phyloP scores from a whole-genome alignment of 164 flowering plant genomes.

The Tetrastigma voinierianum region DNA sequence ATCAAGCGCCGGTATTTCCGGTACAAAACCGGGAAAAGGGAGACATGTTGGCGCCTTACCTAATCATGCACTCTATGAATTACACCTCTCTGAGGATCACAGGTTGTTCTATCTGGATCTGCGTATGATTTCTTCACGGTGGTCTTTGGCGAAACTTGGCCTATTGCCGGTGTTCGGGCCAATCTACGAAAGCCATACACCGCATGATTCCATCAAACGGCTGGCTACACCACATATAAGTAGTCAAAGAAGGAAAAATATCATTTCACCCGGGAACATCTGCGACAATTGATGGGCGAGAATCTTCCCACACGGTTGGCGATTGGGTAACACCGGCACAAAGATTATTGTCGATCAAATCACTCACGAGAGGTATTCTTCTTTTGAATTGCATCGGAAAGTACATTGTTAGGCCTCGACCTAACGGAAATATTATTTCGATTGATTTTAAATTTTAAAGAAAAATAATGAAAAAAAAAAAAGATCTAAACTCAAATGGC shows the following conservation, averaged over 20 bases:
- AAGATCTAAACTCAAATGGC: background rate
- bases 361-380: slow-evolving; percentile 39
- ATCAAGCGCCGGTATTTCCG: too few relatives aligned
- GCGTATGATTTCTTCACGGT: slow-evolving; percentile 69
- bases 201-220: slow-evolving; percentile 9
- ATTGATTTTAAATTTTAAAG: background rate
- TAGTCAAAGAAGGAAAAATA: too few relatives aligned
- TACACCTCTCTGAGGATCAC: slow-evolving; percentile 43
- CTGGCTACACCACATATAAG: background rate
- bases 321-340: slow-evolving; percentile 73
- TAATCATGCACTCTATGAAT: slow-evolving; percentile 61
- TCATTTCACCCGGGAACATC: slow-evolving; percentile 15
- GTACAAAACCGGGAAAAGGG: background rate
- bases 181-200: slow-evolving; percentile 87
- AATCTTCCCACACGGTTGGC: slow-evolving; percentile 51
- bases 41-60: slow-evolving; percentile 28
- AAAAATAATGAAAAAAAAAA: too few relatives aligned
- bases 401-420: slow-evolving; percentile 51
- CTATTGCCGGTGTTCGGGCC: slow-evolving; percentile 68
- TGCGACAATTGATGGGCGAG: slow-evolving; percentile 65
- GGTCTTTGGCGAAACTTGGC: too few relatives aligned
- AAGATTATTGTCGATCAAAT: slow-evolving; percentile 47
- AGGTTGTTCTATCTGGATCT: slow-evolving; percentile 48
- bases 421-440: slow-evolving; percentile 13
- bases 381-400: slow-evolving; percentile 38